Evolutionary conservation across 2,329 filamentous ascomycete species (phyloP).

Genomic region (Penicillium sp.): DNA sequence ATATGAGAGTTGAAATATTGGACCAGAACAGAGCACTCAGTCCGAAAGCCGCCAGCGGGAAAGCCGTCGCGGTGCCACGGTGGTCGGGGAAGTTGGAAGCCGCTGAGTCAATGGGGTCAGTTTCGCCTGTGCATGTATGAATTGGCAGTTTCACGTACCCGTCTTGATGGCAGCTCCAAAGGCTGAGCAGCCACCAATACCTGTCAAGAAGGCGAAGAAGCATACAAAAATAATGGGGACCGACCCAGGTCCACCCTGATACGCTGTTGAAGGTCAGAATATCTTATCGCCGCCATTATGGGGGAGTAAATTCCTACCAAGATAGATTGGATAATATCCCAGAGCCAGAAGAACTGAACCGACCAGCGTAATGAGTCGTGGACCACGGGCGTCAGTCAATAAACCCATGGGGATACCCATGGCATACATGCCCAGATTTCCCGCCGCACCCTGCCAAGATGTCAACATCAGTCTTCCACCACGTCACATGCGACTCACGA

Average conservation of each 20-base stretch:
- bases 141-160: constrained; percentile 36
- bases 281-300: background rate
- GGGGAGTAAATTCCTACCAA: constrained; percentile 35
- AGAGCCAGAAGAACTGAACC: constrained; percentile 67
- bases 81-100: constrained; percentile 89
- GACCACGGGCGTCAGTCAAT: constrained; percentile 76
- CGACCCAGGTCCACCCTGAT: constrained; percentile 60
- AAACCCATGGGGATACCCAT: constrained; percentile 85
- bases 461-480: constrained; percentile 24
- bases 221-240: constrained; percentile 60
- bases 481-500: constrained; percentile 53
- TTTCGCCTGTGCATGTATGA: background rate
- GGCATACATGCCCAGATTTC: constrained; percentile 80
- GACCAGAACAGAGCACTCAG: constrained; percentile 97
- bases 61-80: constrained; percentile 87
- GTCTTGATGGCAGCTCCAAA: constrained; percentile 84
- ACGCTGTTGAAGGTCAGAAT: constrained; percentile 51
- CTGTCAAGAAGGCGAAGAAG: constrained; percentile 79
- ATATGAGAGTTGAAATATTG: constrained; percentile 66
- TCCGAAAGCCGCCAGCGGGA: constrained; percentile 87
- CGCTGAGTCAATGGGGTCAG: constrained; percentile 44
- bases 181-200: constrained; percentile 84
- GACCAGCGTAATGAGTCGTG: constrained; percentile 69
- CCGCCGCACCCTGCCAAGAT: constrained; percentile 48
- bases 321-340: constrained; percentile 82